Base-by-base conservation (phyloP, 257 asterid genomes). In the Ophiorrhiza pumila region DNA sequence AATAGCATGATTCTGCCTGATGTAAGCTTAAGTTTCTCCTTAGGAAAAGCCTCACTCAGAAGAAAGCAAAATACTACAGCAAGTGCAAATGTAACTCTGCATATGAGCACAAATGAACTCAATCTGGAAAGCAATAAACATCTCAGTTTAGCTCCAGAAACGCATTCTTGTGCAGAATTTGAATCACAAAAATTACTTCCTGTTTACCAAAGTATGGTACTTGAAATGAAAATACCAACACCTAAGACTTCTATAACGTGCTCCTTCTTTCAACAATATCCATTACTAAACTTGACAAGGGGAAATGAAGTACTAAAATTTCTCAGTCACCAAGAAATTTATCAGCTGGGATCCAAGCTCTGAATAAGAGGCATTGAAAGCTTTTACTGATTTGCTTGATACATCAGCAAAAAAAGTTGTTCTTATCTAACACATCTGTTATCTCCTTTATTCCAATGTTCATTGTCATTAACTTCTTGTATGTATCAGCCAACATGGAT, bases 21-120 rank as follows among this genome's bases (percentile, higher is more conserved):
- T 53, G 13, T 69, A 64, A 76, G 68, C 62, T 63, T 43, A 53
- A 49, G 12, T 49, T 65, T 45, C 60, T 39, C 34, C 7, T 15
- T 17, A 2, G 7, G 68, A 23, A 76, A 22, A 57, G 25, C 31
- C 10, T 10, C n/a, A 39, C 11, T 13, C 52, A 18, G 13, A 6
- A 67, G n/a, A 67, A 9, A 22, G 29, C 39, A 20, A 27, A 41
- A 15, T 32, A 15, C 41, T 1, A 3, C 15, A 59, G 60, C 29
- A 12, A 42, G 50, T 49, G 61, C 27, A 35, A 10, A 41, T 41
- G 32, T 23, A 53, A 65, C 62, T 49, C 71, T 17, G 43, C 68
- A 25, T 13, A 65, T 29, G 11, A 7, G 64, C 25, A 74, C 42
- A 35, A 15, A 29, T 3, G 61, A 58, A 49, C 2, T 5, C 4